Percentiles rank a stretch among this genome's conserved stretches.
Evolutionary conservation across 129 eudicot genomes (phyloP).

Genomic region (Lactuca sativa): DNA sequence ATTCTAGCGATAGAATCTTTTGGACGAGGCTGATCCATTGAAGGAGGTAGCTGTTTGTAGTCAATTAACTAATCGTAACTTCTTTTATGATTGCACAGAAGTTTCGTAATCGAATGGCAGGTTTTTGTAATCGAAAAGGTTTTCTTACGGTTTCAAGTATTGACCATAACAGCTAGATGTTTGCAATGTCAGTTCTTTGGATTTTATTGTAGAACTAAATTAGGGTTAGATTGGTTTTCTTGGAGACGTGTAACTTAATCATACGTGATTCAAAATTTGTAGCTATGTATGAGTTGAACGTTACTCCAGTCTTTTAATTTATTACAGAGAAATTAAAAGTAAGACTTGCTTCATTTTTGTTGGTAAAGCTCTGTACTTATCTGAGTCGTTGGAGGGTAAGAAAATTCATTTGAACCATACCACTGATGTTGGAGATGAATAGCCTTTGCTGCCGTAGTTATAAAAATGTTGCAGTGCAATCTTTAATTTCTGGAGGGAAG

Average conservation of each 20-base stretch:
- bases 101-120: constrained; percentile 8
- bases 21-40: constrained; percentile 20
- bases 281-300: constrained; percentile 17
- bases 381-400: neutral
- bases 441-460: neutral
- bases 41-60: constrained; percentile 21
- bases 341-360: neutral
- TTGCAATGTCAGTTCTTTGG: neutral
- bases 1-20: neutral
- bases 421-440: neutral
- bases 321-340: constrained; percentile 7
- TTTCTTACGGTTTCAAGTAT: neutral
- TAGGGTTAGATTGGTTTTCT: constrained; percentile 17
- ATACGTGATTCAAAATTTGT: constrained; percentile 11
- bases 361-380: neutral
- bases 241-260: neutral
- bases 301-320: constrained; percentile 1
- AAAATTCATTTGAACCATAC: neutral
- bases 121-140: constrained; percentile 17
- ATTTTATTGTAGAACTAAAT: constrained; percentile 10
- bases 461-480: neutral
- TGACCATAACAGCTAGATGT: neutral
- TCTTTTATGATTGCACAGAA: constrained; percentile 14
- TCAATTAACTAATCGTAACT: constrained; percentile 14
- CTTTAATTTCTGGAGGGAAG: neutral